Base-by-base conservation (phyloP, 768 basidiomycete genomes). In the Terana coerulea region DNA sequence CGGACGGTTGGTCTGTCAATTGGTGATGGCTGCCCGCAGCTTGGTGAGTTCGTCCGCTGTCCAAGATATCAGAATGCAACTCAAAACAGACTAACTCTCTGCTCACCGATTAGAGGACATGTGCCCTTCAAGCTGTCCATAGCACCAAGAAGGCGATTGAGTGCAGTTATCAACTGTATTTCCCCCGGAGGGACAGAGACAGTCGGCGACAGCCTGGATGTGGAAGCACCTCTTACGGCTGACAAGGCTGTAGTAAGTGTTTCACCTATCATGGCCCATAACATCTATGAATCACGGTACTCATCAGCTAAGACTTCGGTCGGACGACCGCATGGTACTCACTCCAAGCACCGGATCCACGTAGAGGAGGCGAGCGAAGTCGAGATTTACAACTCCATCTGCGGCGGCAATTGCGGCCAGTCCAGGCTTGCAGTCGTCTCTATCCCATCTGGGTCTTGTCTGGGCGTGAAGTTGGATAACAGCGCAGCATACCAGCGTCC, bases 401-500 rank as follows among this genome's bases (percentile, higher is more conserved):
- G 59, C 59, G 10, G 59, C 61, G 11, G 54, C 51, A 26, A 54
- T 46, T 15, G 64, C 64, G 15, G 61, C 56, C n/a, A 49, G 44
- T 47, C 58, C 54, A 7, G 55, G 48, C 19, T 53, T 52, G 33
- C 58, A 58, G 44, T 53, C 60, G 8, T 53, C 53, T 12, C 29
- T 11, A 35, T 54, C 49, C 46, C 50, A 51, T 6, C 25, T 31
- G 7, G 37, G 50, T 22, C 49, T 47, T 3, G 49, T 49, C 5
- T 56, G 64, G 37, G 62, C 55, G 55, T 69, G 64, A 36, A 69
- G 55, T 55, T 68, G 64, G 46, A 68, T 59, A 6, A 59, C 64
- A 4, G 67, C 64, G 19, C 59, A 62, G 17, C 60, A 55, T 21
- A 52, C 48, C n/a, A 69, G 57, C 26, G 63, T 59, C 52, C 61